Evolutionary conservation across 139 green algal species (phyloP).

Genomic region (Pycnococcus provasolii): DNA sequence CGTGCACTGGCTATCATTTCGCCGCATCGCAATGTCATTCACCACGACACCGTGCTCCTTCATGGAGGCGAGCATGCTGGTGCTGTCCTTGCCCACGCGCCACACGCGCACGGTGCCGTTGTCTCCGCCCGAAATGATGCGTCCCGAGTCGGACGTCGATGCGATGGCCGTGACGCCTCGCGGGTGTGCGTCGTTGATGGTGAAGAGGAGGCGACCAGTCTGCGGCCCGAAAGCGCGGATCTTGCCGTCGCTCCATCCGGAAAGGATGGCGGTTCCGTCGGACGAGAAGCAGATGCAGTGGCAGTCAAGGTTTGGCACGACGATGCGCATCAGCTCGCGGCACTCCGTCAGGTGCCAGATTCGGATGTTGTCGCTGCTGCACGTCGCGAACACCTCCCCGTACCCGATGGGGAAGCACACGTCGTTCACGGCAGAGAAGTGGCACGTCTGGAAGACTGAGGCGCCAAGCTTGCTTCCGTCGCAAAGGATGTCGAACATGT

Average conservation of each 20-base stretch:
- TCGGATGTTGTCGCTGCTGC: slow-evolving; percentile 47
- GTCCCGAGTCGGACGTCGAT: slow-evolving; percentile 38
- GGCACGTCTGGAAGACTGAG: slow-evolving; percentile 48
- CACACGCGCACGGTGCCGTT: slow-evolving; percentile 57
- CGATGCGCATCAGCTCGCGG: slow-evolving; percentile 68
- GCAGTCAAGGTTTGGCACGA: slow-evolving; percentile 58
- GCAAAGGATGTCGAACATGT: slow-evolving; percentile 50
- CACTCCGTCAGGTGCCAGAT: slow-evolving; percentile 62
- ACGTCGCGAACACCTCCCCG: slow-evolving; percentile 62
- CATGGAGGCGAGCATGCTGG: slow-evolving; percentile 59
- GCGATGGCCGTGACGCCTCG: slow-evolving; percentile 61
- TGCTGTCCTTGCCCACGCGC: slow-evolving; percentile 40
- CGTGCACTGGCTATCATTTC: slow-evolving; percentile 52
- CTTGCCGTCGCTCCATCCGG: slow-evolving; percentile 64
- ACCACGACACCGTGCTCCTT: slow-evolving; percentile 73
- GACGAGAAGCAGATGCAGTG: slow-evolving; percentile 57
- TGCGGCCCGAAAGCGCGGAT: slow-evolving; percentile 71
- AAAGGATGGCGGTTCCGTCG: slow-evolving; percentile 57
- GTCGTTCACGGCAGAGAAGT: slow-evolving; percentile 51
- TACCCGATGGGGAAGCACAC: slow-evolving; percentile 57
- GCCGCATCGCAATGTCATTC: slow-evolving; percentile 47
- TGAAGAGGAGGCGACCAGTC: slow-evolving; percentile 65
- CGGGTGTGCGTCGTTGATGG: slow-evolving; percentile 66
- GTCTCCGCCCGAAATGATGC: slow-evolving; percentile 55
- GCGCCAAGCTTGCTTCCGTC: too few species aligned